Percentiles rank a stretch among this genome's conserved stretches.
Conservation (phyloP, 2,329 filamentous ascomycete genomes). For the Beauveria caledonica region DNA sequence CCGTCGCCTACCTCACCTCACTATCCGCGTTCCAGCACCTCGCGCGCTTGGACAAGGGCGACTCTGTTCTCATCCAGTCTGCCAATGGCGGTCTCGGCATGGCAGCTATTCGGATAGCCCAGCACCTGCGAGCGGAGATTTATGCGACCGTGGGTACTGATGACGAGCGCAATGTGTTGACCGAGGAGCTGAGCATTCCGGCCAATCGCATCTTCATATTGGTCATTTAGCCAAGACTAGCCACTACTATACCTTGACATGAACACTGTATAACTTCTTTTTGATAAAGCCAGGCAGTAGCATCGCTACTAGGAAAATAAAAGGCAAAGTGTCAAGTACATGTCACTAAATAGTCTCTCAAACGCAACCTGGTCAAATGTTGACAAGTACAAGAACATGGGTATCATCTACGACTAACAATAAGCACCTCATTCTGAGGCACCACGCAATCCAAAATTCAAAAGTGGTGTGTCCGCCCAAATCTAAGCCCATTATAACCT, state of each 20-base stretch:
- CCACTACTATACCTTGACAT: too few species aligned
- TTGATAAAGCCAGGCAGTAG: too few species aligned
- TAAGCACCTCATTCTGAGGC: background rate
- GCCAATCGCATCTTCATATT: slow-evolving; percentile 24
- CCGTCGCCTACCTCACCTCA: slow-evolving; percentile 21
- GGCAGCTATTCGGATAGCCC: slow-evolving; percentile 29
- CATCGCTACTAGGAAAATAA: too few species aligned
- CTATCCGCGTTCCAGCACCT: slow-evolving; percentile 19
- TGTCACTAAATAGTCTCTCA: background rate
- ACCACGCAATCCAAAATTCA: background rate
- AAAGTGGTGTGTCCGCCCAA: background rate
- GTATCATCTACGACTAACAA: background rate
- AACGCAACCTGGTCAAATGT: background rate
- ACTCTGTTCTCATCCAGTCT: slow-evolving; percentile 29
- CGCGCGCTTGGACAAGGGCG: slow-evolving; percentile 16
- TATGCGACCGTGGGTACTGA: slow-evolving; percentile 28
- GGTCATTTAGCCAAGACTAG: too few species aligned
- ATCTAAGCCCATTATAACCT: background rate
- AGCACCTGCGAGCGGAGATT: slow-evolving; percentile 25
- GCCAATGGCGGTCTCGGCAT: slow-evolving; percentile 30
- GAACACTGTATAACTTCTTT: too few species aligned
- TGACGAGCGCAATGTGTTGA: slow-evolving; percentile 22
- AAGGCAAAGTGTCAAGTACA: background rate
- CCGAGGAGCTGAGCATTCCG: slow-evolving; percentile 21
- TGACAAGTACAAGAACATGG: background rate